Percentiles rank a stretch among this genome's conserved stretches.
These are phyloP conservation scores for Metarhizium humberi DNA, from an alignment of 2,329 filamentous ascomycete genomes.

Conservation along the genomic window DNA sequence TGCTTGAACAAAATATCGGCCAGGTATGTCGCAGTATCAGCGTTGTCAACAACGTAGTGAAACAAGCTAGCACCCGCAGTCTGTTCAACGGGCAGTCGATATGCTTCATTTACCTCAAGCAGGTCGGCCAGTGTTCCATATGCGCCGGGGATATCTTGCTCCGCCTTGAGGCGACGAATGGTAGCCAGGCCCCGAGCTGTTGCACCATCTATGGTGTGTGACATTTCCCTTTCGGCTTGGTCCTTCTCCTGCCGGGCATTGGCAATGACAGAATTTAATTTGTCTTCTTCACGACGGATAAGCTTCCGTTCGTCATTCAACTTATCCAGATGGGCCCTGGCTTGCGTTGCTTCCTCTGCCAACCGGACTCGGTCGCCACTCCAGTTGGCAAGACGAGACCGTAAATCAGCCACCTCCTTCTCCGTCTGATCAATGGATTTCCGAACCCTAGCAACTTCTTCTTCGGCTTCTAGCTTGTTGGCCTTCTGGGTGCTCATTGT, in stretches of 20 bases:
- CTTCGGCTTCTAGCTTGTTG: slow-evolving; percentile 72
- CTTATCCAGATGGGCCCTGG: slow-evolving; percentile 69
- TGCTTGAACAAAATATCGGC: slow-evolving; percentile 71
- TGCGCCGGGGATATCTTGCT: slow-evolving; percentile 72
- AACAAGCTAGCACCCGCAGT: slow-evolving; percentile 89
- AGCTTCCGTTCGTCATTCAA: slow-evolving; percentile 81
- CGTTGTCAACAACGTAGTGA: slow-evolving; percentile 91
- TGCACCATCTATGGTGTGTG: slow-evolving; percentile 80
- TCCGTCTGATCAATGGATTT: slow-evolving; percentile 63
- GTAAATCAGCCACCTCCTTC: slow-evolving; percentile 59
- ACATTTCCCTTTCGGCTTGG: slow-evolving; percentile 66
- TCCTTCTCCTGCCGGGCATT: slow-evolving; percentile 71
- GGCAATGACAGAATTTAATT: slow-evolving; percentile 66
- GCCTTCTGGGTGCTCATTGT: slow-evolving; percentile 74
- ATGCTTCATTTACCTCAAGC: slow-evolving; percentile 76
- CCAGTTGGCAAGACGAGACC: slow-evolving; percentile 68
- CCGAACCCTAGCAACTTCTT: slow-evolving; percentile 69
- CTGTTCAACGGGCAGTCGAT: slow-evolving; percentile 83
- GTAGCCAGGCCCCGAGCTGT: slow-evolving; percentile 82
- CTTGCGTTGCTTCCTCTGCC: slow-evolving; percentile 63
- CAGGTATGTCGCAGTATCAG: slow-evolving; percentile 74
- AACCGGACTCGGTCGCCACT: slow-evolving; percentile 64
- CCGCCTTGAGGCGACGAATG: slow-evolving; percentile 71
- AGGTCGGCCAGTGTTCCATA: slow-evolving; percentile 91
- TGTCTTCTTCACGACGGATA: slow-evolving; percentile 82